Evolutionary conservation across 495 filamentous ascomycete genomes (phyloP), one percentile per base, ranked within the genome.

Genomic region (Aspergillus biplanus): DNA sequence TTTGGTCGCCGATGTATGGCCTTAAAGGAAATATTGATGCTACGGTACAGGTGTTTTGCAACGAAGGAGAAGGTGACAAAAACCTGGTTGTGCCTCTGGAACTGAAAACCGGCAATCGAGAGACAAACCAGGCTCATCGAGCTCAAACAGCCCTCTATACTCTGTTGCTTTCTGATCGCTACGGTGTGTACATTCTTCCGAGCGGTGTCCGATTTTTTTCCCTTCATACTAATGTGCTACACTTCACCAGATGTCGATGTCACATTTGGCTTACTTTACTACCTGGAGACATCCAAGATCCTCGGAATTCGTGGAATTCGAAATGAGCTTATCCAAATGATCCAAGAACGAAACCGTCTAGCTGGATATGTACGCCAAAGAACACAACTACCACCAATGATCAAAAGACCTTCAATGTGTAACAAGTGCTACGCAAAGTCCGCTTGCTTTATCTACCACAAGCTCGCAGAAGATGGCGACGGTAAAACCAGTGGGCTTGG

Each of bases 1-100:
- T 97, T 42, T 97, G 93, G 95, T 97, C 95, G 15, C 95, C 95
- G 7, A 92, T 91, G 87, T 98, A 94, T 70, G 95, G 95, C 0
- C 82, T 99, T 7, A 98, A 99, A 77, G 95, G 95, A 34, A 98
- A 97, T 71, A 92, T 99, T 59, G 95, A 99, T 78, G 95, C 95
- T n/a, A 98, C 95, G 5, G 89, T 99, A 12, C 91, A 98, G 76
- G 87, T 94, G n/a, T 85, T 84, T 6, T 89, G 96, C 78, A 74
- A 86, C 47, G 92, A 97, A 33, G 78, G 84, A 61, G 68, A 79
- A 31, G 73, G 75, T 52, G 67, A 86, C 35, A 89, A 85, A 66
- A 91, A 83, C 5, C 81, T 99, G 57, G 90, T 92, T 3, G 91
- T 97, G 15, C 95, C 95, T 4, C 90, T 98, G 63, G 95, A 99